A percentile compares a stretch with the other conserved stretches of the same genome.
Evolutionary conservation across 2,329 filamentous ascomycete species (phyloP).

Genomic region (Colletotrichum simmondsii): DNA sequence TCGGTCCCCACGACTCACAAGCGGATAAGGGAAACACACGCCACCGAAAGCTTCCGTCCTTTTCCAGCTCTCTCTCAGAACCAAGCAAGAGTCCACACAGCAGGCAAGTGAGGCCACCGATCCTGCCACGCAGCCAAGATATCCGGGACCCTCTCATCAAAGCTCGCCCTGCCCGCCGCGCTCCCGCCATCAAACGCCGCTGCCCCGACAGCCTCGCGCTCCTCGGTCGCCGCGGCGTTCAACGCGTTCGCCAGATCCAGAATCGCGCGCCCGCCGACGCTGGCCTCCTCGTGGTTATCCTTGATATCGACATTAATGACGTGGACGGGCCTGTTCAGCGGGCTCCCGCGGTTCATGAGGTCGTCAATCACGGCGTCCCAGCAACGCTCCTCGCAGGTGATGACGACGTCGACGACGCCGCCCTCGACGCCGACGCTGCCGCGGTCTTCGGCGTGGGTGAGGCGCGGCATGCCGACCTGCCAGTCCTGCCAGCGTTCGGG

Average conservation of each 20-base stretch:
- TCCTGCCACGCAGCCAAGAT: slow-evolving; percentile 95
- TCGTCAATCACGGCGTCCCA: slow-evolving; percentile 99
- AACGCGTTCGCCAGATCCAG: slow-evolving; percentile 88
- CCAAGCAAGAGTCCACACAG: slow-evolving; percentile 95
- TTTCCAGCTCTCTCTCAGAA: slow-evolving; percentile 63
- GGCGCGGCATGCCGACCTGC: slow-evolving; percentile 84
- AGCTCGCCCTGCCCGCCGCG: slow-evolving; percentile 76
- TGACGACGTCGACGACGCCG: slow-evolving; percentile 91
- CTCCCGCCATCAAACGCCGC: slow-evolving; percentile 76
- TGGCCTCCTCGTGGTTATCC: slow-evolving; percentile 97
- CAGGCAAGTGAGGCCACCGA: slow-evolving; percentile 89
- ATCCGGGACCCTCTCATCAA: slow-evolving; percentile 94
- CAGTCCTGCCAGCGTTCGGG: slow-evolving; percentile 99
- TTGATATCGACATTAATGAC: slow-evolving; percentile 99
- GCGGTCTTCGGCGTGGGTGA: slow-evolving; percentile 80
- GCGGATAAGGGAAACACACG: no score
- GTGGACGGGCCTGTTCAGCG: slow-evolving; percentile 92
- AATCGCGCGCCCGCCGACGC: slow-evolving; percentile 90
- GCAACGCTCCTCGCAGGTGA: slow-evolving; percentile 97
- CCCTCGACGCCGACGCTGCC: slow-evolving; percentile 86
- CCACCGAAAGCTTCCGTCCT: no score
- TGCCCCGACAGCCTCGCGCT: slow-evolving; percentile 74
- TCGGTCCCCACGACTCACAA: no score
- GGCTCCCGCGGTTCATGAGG: slow-evolving; percentile 84
- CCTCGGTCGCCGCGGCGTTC: slow-evolving; percentile 82